A percentile compares a stretch with the other conserved stretches of the same genome.
phyloP scores from a whole-genome alignment of 23 red algal genomes.

The Agarophyton chilense region DNA sequence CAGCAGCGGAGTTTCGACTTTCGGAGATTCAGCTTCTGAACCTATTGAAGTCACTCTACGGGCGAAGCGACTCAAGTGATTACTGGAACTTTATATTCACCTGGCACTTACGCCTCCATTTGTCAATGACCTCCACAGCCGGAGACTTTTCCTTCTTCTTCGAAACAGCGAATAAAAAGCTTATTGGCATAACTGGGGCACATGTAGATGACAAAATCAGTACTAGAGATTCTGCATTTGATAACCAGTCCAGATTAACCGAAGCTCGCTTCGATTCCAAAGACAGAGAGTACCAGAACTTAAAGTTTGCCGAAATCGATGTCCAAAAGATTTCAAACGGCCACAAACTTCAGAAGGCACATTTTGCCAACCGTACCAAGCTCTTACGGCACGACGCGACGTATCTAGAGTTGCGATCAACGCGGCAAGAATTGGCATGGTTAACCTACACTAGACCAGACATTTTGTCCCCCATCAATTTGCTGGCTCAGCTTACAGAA shows the following conservation, averaged over 20 bases:
- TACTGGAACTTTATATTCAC: conserved; percentile 30
- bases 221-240: not conserved
- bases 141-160: conserved; percentile 35
- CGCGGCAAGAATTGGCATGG: conserved; percentile 14
- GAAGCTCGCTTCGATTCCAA: not conserved
- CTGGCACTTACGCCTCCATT: not conserved
- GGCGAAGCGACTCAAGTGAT: not conserved
- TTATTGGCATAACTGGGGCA: not conserved
- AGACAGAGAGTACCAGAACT: too few species aligned
- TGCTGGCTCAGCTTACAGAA: conserved; percentile 19
- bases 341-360: not conserved
- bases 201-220: too few species aligned
- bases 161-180: not conserved
- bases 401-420: not conserved
- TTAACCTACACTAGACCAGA: conserved; percentile 30
- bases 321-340: not conserved
- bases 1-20: too few species aligned
- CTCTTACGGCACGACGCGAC: not conserved
- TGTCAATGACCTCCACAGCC: not conserved
- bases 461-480: conserved; percentile 11
- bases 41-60: not conserved
- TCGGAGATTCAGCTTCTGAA: not conserved
- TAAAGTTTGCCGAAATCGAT: conserved; percentile 8
- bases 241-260: not conserved
- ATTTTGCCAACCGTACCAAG: not conserved